Conservation (phyloP, 106 monocot genomes). For the Dendrobium catenatum region DNA sequence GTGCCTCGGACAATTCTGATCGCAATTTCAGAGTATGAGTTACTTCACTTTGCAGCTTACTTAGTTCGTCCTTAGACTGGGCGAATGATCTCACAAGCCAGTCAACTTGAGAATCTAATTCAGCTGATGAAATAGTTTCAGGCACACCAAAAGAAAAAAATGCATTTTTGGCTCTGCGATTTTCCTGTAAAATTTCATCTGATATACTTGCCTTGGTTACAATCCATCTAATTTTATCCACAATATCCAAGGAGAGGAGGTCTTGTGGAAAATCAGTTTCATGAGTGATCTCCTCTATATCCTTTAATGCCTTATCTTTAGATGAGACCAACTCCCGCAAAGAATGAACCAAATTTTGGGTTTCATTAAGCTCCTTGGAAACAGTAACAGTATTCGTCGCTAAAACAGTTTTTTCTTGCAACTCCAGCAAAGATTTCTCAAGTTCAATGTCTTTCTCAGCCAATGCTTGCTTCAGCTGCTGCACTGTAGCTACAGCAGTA, state of each 20-base stretch:
- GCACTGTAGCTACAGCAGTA: constrained; percentile 1
- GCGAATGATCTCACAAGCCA: constrained; percentile 34
- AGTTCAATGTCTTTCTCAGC: constrained; percentile 35
- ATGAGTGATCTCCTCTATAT: constrained; percentile 44
- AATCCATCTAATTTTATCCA: constrained; percentile 62
- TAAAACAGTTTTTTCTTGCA: constrained; percentile 14
- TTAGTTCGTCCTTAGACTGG: constrained; percentile 25
- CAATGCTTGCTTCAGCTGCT: constrained; percentile 26
- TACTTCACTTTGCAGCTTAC: constrained; percentile 12
- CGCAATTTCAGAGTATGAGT: constrained; percentile 17
- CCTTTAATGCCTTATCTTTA: constrained; percentile 41
- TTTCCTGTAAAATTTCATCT: constrained; percentile 20
- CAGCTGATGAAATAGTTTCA: constrained; percentile 29
- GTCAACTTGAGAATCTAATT: constrained; percentile 34
- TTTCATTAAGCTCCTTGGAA: constrained; percentile 10
- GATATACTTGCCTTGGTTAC: constrained; percentile 40
- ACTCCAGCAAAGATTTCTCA: constrained; percentile 39
- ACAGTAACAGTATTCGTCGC: neutral
- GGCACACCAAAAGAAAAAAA: constrained; percentile 47
- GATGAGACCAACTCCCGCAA: constrained; percentile 44
- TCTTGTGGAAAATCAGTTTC: constrained; percentile 33
- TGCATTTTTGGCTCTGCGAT: constrained; percentile 31
- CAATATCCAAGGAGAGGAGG: constrained; percentile 28
- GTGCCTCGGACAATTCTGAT: constrained; percentile 30
- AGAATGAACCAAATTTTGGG: constrained; percentile 35